Evolutionary conservation across 2,329 filamentous ascomycete species (phyloP), one percentile per base, ranked within the genome.

Genomic region (Botrytis paeoniae): DNA sequence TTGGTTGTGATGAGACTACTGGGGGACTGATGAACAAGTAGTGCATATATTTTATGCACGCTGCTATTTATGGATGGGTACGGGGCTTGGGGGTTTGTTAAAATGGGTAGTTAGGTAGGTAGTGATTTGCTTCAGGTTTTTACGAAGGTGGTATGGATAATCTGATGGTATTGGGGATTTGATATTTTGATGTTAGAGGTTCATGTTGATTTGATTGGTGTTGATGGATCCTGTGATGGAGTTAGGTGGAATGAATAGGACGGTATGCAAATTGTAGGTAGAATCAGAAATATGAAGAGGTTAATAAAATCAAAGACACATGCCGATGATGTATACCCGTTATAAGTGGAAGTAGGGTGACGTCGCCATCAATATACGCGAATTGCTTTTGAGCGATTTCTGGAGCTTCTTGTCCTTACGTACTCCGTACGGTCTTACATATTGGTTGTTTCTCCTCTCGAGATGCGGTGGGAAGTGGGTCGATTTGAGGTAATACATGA

Each of bases 41-140:
- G 32, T 60, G 57, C 39, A 63, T 63, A 43, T 63, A n/a, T 63
- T 43, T 63, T 63, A 63, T 63, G 61, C 61, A 63, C 39, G 25
- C 4, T 63, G 39, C 39, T 64, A 64, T 64, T 64, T 35, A 64
- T 45, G 62, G 41, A 64, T 64, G 29, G n/a, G 29, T 12, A 63
- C 41, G 7, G 22, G 37, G 22, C 37, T 63, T 41, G 37, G 37
- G 25, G 16, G 14, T 43, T 29, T 41, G 37, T 63, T 12, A 43
- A 29, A 43, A 41, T 41, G 3, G 61, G 1, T 51, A 6, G 48
- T 14, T 16, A 25, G 22, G 45, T 22, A n/a, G 25, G n/a, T 39
- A 6, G 3, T 63, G 57, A 18, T 35, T 59, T 59, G 29, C 29
- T 59, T 39, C 18, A 6, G 37, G 39, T 29, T 20, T n/a, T 63